Evolutionary conservation across 2,329 filamentous ascomycete genomes (phyloP), one percentile per base, ranked within the genome.

Genomic region (Cercospora sp.): DNA sequence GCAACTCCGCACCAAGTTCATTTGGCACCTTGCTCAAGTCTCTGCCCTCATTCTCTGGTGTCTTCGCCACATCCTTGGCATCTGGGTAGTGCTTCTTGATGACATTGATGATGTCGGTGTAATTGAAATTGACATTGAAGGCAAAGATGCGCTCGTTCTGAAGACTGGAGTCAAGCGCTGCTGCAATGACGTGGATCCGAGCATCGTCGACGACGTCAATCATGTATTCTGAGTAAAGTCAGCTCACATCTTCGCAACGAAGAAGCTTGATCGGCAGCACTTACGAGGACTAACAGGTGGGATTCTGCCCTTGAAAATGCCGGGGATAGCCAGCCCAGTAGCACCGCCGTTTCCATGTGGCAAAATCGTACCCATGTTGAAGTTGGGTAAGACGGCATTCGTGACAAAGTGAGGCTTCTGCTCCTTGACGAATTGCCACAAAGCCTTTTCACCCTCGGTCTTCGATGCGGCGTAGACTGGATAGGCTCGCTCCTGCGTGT

Each of bases 61-160:
- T 65, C 37, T 68, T 70, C 8, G 63, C 53, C 24, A 74, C 71
- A 13, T 61, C 61, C 57, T 59, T 72, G 2, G 78, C 79, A 2
- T 80, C 75, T 0, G 85, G 84, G 57, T 79, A 79, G 3, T 80
- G 30, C 53, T 79, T 77, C 30, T 79, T 74, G 49, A 83, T 73
- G 9, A 81, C 75, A 0, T 66, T 71, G 9, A 85, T 69, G 16
- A 86, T 71, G 2, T 81, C 72, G 21, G 85, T 84, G 76, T 81
- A 85, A 57, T 79, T 85, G 66, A 80, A 84, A 0, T 80, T 81
- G 1, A 80, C 77, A 0, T 83, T 85, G 63, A 85, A 86, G 1
- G 79, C 87, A 72, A 88, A 87, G 8, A 89, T 74, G 1, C 87
- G 82, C 72, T 88, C 82, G 0, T 80, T 80, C 1, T 77, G 68